A percentile compares a stretch with the other conserved stretches of the same genome.
Evolutionary conservation across 768 basidiomycete genomes (phyloP).

Genomic region (Agrocybe chaxingu): DNA sequence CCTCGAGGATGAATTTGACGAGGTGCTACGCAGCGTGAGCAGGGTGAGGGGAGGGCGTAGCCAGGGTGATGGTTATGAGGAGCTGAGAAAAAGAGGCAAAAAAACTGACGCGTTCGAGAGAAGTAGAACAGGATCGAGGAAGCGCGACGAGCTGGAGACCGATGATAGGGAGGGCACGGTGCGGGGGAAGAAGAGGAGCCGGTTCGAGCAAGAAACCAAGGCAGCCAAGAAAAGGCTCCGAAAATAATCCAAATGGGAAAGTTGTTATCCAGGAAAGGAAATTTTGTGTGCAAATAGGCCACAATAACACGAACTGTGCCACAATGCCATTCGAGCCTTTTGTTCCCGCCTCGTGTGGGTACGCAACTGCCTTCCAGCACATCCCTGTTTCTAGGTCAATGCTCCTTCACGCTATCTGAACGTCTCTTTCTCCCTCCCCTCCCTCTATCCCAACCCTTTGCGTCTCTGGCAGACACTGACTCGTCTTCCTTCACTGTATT

Average conservation of each 20-base stretch:
- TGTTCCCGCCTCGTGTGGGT: too few relatives aligned
- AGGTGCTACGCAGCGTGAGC: slow-evolving; percentile 65
- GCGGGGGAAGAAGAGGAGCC: slow-evolving; percentile 38
- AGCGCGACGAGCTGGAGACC: slow-evolving; percentile 21
- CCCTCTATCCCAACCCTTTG: too few relatives aligned
- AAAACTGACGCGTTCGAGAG: slow-evolving; percentile 60
- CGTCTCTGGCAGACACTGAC: too few relatives aligned
- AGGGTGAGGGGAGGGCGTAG: slow-evolving; percentile 37
- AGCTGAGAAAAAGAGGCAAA: slow-evolving; percentile 65
- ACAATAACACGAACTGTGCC: too few relatives aligned
- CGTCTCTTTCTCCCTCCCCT: too few relatives aligned
- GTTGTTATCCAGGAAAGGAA: too few relatives aligned
- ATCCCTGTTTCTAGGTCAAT: too few relatives aligned
- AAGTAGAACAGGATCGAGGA: slow-evolving; percentile 37
- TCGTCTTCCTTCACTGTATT: too few relatives aligned
- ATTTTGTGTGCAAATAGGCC: too few relatives aligned
- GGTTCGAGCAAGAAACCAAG: slow-evolving; percentile 49
- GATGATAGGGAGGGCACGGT: slow-evolving; percentile 26
- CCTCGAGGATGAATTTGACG: slow-evolving; percentile 81
- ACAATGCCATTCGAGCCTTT: neutral
- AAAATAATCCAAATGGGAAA: slow-evolving; percentile 2
- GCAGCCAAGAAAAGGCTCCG: slow-evolving; percentile 31
- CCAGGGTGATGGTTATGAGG: slow-evolving; percentile 76
- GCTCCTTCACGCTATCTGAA: too few relatives aligned
- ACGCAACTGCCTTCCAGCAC: too few relatives aligned